Evolutionary conservation across 1,284 basidiomycete species (phyloP), one percentile per base, ranked within the genome.

Genomic region (Cryptococcus sp.): DNA sequence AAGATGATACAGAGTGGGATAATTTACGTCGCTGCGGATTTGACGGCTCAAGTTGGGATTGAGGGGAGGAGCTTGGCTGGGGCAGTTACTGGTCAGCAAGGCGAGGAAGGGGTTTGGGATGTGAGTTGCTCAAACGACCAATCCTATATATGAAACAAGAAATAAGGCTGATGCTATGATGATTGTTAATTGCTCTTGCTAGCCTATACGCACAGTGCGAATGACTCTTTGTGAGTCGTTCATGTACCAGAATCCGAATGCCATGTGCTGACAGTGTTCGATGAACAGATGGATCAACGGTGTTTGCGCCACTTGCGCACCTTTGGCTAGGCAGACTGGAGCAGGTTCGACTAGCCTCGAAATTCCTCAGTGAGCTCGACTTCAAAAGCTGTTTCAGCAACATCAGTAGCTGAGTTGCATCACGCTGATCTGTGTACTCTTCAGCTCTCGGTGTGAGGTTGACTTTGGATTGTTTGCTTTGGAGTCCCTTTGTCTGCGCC

Each of bases 1-100:
- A 73, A 72, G 51, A 74, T 74, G 72, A 54, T 66, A 37, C 88
- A 88, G 0, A 86, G 87, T 0, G 85, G 83, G 1, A 70, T 86
- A 45, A 78, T 91, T 17, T 91, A 90, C 66, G 86, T 69, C 46
- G 79, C 84, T 10, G 91, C 89, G n/a, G 91, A 93, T 70, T 68
- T 89, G 1, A 82, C 93, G 39, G 89, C 91, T 0, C 91, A 93
- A 75, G 88, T 93, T 72, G 86, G 80, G 0, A 84, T 93, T 26
- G 91, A 93, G 70, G 80, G 80, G 60, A 83, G 79, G 68, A 86
- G 87, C 15, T 43, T 71, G 23, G 46, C 23, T 17, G 41, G 49
- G 7, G 26, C 46, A n/a, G 50, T 59, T 26, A 38, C 40, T 7
- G 41, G 41, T 16, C 41, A 15, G 2, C 57, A 55, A 25, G 43